Percentiles rank a stretch among this genome's conserved stretches.
phyloP scores from a whole-genome alignment of 2,329 filamentous ascomycete species.

The Pestalotiopsis sp. region DNA sequence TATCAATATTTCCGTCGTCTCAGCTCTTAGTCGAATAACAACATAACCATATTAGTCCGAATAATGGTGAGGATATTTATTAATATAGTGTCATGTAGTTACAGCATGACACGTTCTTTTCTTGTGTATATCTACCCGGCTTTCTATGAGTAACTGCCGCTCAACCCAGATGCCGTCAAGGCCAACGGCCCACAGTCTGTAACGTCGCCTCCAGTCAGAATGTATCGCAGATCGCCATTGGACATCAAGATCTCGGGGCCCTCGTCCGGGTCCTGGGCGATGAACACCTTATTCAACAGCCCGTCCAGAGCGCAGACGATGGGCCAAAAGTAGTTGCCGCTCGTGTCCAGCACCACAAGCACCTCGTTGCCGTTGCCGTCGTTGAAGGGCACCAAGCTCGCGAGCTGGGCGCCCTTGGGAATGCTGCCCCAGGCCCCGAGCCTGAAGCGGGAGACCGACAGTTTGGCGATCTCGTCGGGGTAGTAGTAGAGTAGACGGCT shows the following conservation, averaged over 20 bases:
- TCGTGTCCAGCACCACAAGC: neutral
- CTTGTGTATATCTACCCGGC: neutral
- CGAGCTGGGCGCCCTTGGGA: neutral
- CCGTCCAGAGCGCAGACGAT: neutral
- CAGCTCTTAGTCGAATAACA: too few relatives aligned
- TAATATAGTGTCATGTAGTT: too few relatives aligned
- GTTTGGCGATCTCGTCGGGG: neutral
- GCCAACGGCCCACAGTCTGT: neutral
- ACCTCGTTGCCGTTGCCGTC: slow-evolving; percentile 1
- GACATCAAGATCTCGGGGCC: neutral
- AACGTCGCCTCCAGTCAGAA: neutral
- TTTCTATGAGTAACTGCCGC: neutral
- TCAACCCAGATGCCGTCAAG: neutral
- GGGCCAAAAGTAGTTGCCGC: slow-evolving; percentile 2
- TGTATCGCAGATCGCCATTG: slow-evolving; percentile 1
- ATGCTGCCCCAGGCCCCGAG: slow-evolving; percentile 4
- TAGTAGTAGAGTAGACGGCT: slow-evolving; percentile 9
- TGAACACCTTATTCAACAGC: neutral
- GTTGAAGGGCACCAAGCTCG: slow-evolving; percentile 1
- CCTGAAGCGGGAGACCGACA: neutral
- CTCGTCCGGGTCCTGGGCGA: neutral
- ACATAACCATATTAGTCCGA: too few relatives aligned
- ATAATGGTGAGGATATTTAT: too few relatives aligned
- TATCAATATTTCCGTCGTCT: too few relatives aligned
- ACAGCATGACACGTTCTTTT: too few relatives aligned